phyloP scores from a whole-genome alignment of 345 rosid species.

The Citrus mangshanensis region DNA sequence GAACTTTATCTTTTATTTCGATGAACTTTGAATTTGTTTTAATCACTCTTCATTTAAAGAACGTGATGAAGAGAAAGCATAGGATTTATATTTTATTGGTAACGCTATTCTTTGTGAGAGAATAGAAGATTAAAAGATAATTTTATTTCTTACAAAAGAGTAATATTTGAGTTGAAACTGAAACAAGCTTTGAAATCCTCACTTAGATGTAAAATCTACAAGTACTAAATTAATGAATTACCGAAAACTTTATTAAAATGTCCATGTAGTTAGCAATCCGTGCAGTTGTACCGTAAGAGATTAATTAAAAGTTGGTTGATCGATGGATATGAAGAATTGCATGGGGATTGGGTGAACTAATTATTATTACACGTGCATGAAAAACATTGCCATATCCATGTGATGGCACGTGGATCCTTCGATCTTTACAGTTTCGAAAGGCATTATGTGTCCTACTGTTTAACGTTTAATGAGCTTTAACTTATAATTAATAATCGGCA shows the following conservation, averaged over 20 bases:
- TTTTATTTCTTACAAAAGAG: too few relatives aligned
- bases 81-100: too few relatives aligned
- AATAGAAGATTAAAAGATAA: too few relatives aligned
- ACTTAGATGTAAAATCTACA: background rate
- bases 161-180: too few relatives aligned
- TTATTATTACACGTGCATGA: background rate
- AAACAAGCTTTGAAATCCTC: too few relatives aligned
- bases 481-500: background rate
- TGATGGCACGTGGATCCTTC: slow-evolving; percentile 23
- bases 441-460: background rate
- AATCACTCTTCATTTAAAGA: too few relatives aligned
- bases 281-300: background rate
- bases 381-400: slow-evolving; percentile 8
- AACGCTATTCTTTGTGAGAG: too few relatives aligned
- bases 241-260: background rate
- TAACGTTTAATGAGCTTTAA: background rate
- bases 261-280: background rate
- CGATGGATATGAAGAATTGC: background rate
- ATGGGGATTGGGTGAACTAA: slow-evolving; percentile 22
- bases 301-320: background rate
- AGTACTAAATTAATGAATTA: too few relatives aligned
- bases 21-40: too few relatives aligned
- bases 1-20: too few relatives aligned
- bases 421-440: background rate
- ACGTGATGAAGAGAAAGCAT: too few relatives aligned